These are phyloP conservation scores for Kwoniella dendrophila DNA, from an alignment of 768 basidiomycete genomes.

Conservation along the genomic window DNA sequence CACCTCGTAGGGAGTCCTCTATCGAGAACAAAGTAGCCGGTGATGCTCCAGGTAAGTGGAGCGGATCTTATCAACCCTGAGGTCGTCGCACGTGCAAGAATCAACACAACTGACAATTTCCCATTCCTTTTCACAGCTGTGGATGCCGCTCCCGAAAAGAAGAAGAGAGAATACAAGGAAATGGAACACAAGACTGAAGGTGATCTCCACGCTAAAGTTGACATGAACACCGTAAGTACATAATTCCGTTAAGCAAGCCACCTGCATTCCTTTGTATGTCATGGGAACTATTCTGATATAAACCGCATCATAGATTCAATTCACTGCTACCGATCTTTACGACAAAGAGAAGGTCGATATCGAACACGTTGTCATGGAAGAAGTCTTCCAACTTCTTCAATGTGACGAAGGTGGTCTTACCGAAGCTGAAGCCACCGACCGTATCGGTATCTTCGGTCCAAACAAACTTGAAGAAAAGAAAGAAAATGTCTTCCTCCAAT, in stretches of 20 bases:
- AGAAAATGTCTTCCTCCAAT: slow-evolving; percentile 76
- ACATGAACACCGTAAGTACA: slow-evolving; percentile 50
- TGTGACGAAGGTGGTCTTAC: slow-evolving; percentile 79
- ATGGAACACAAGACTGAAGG: slow-evolving; percentile 52
- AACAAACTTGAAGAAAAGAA: slow-evolving; percentile 86
- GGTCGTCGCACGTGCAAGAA: slow-evolving; percentile 13
- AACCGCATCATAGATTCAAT: slow-evolving; percentile 48
- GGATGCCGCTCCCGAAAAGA: slow-evolving; percentile 39
- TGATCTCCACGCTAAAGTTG: slow-evolving; percentile 50
- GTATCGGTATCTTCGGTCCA: slow-evolving; percentile 90
- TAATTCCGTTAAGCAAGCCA: background rate
- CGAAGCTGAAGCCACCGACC: slow-evolving; percentile 73
- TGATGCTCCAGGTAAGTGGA: slow-evolving; percentile 35
- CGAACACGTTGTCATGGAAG: slow-evolving; percentile 93
- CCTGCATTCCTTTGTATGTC: background rate
- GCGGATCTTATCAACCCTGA: background rate
- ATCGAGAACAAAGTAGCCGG: slow-evolving; percentile 33
- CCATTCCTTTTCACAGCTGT: background rate
- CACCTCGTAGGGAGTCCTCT: slow-evolving; percentile 32
- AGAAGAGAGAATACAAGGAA: slow-evolving; percentile 55
- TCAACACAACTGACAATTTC: background rate
- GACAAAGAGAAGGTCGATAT: slow-evolving; percentile 99
- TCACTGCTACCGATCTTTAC: slow-evolving; percentile 62
- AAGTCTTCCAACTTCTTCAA: slow-evolving; percentile 94
- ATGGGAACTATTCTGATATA: background rate